Percentiles rank a stretch among this genome's conserved stretches.
phyloP scores from a whole-genome alignment of 441 rosid genomes.

The Isatis lusitanica region DNA sequence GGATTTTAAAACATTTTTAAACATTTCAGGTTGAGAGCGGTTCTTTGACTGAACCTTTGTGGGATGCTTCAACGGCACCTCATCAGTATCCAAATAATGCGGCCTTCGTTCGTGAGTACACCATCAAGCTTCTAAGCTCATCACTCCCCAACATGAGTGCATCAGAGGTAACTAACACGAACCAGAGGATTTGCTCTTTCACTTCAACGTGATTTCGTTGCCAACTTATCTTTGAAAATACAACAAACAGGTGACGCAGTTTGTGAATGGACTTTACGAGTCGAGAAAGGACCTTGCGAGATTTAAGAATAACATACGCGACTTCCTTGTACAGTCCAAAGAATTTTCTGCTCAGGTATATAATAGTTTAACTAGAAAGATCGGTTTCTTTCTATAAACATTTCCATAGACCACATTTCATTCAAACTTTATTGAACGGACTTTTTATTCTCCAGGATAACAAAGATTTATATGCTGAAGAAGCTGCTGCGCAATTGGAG shows the following conservation, averaged over 20 bases:
- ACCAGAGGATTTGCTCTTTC: not conserved
- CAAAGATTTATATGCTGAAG: slow-evolving; percentile 95
- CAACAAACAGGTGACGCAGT: slow-evolving; percentile 71
- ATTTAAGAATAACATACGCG: slow-evolving; percentile 87
- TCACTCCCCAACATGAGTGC: slow-evolving; percentile 96
- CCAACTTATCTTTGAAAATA: not conserved
- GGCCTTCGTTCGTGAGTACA: slow-evolving; percentile 81
- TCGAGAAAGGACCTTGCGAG: slow-evolving; percentile 65
- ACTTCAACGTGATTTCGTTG: not conserved
- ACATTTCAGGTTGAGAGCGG: slow-evolving; percentile 80
- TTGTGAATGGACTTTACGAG: slow-evolving; percentile 85
- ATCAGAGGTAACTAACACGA: slow-evolving; percentile 56
- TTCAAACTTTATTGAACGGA: not conserved
- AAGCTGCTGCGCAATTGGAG: slow-evolving; percentile 80
- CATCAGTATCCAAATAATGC: slow-evolving; percentile 76
- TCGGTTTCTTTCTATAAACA: not conserved
- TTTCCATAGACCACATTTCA: not conserved
- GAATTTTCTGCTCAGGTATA: slow-evolving; percentile 58
- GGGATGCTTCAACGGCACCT: slow-evolving; percentile 79
- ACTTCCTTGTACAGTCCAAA: slow-evolving; percentile 92
- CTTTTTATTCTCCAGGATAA: slow-evolving; percentile 70
- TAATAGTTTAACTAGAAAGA: not conserved
- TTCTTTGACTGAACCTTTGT: slow-evolving; percentile 81
- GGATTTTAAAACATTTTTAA: slow-evolving; percentile 44
- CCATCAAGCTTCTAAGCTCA: slow-evolving; percentile 87